Evolutionary conservation across 2,329 filamentous ascomycete species (phyloP), one percentile per base, ranked within the genome.

Genomic region (Calcarisporium arbuscula): DNA sequence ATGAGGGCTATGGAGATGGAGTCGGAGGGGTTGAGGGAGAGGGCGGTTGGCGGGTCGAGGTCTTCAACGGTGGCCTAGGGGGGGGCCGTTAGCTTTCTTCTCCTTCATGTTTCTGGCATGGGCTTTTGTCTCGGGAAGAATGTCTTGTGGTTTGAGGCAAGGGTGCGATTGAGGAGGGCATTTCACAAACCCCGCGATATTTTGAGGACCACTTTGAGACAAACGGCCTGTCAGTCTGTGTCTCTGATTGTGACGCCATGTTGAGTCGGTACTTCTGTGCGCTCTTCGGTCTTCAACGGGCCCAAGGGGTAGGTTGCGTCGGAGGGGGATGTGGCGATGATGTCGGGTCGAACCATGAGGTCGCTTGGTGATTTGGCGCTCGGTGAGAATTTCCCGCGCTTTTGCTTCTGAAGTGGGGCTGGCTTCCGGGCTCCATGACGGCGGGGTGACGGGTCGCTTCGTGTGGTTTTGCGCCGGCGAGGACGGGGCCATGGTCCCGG

Each of bases 41-140:
- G 82, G 16, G 92, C 92, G 8, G 87, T 79, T 2, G 90, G 88
- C 11, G 90, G 89, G 56, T 96, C 92, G 54, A 96, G 83, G 64
- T 96, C 92, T 73, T 95, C 85, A 45, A 98, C 84, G 35, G 87
- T 95, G 39, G 89, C 88, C 88, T 88, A 50, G 5, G 10, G 14
- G 22, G n/a, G n/a, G n/a, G n/a, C n/a, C n/a, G n/a, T n/a, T n/a
- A n/a, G n/a, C n/a, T n/a, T n/a, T n/a, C n/a, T n/a, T n/a, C n/a
- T n/a, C n/a, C n/a, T n/a, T n/a, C n/a, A n/a, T n/a, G n/a, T n/a
- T n/a, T n/a, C n/a, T n/a, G n/a, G n/a, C n/a, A n/a, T n/a, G n/a
- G n/a, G n/a, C n/a, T n/a, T n/a, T n/a, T n/a, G n/a, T n/a, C n/a
- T n/a, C n/a, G n/a, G n/a, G n/a, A n/a, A n/a, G n/a, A 34, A 18